Evolutionary conservation across 352 stramenopile genomes (phyloP).

Genomic region (Globisporangium perplexum): DNA sequence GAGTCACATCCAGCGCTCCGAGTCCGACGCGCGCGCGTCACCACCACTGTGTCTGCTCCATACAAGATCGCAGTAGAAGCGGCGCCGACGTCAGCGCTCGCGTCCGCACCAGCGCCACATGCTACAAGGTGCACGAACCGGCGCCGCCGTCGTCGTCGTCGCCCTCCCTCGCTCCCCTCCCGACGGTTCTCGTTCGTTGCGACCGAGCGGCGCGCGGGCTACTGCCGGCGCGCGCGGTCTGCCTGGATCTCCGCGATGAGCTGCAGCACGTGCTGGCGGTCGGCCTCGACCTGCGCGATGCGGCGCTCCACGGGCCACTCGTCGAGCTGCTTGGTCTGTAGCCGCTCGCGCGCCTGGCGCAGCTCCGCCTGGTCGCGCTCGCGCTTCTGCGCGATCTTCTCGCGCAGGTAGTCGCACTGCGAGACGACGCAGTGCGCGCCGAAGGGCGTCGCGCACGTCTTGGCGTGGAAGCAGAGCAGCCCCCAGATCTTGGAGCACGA

Average conservation of each 20-base stretch:
- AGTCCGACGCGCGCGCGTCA: no score
- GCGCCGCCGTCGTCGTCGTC: background rate
- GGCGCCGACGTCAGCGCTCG: no score
- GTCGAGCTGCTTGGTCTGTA: slow-evolving; percentile 46
- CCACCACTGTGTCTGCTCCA: no score
- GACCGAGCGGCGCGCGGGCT: slow-evolving; percentile 6
- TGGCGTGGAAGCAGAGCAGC: slow-evolving; percentile 83
- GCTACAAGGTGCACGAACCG: no score
- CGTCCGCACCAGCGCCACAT: no score
- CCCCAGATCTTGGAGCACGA: slow-evolving; percentile 85
- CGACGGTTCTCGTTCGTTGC: background rate
- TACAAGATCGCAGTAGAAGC: no score
- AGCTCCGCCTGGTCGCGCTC: slow-evolving; percentile 58
- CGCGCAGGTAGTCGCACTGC: slow-evolving; percentile 82
- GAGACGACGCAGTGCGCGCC: slow-evolving; percentile 67
- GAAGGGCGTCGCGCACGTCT: slow-evolving; percentile 51
- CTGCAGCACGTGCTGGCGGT: slow-evolving; percentile 69
- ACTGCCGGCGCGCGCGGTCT: slow-evolving; percentile 37
- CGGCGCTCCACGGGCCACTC: slow-evolving; percentile 77
- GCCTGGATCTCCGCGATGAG: slow-evolving; percentile 73
- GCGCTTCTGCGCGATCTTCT: slow-evolving; percentile 77
- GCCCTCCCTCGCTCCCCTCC: background rate
- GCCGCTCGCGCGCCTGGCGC: slow-evolving; percentile 36
- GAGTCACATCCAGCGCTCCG: background rate
- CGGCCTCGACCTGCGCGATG: slow-evolving; percentile 74